Evolutionary conservation across 176 grass and related monocot genomes (phyloP), one percentile per base, ranked within the genome.

Genomic region (Phoenix roebelenii): DNA sequence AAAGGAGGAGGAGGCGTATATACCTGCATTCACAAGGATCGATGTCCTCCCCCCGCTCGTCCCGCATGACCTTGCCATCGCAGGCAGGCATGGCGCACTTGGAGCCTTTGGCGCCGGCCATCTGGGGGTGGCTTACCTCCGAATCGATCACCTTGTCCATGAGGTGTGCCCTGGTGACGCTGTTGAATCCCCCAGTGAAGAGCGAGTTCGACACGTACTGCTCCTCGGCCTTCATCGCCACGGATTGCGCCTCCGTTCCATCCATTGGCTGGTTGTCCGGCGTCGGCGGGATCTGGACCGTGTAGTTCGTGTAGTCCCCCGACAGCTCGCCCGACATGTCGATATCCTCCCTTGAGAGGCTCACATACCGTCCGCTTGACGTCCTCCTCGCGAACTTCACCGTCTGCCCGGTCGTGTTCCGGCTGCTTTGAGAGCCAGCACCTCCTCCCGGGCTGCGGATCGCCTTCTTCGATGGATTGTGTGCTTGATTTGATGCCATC

Each of bases 231-330:
- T 90, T 91, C 70, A 75, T 64, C 0, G 92, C 92, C 58, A 97
- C 84, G 4, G 92, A 67, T 16, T 52, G 6, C 16, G 67, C 55
- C 64, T 73, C 80, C 1, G 29, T 53, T 2, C 80, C 86, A 19
- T 65, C 63, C 92, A 97, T 97, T 28, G 92, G 92, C 52, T 97
- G 92, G 66, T 97, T 97, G 81, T 97, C 92, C 4, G 92, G 92
- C 7, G 92, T 97, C 9, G 92, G 84, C 3, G 92, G 92, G 49
- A 97, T 97, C 6, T 91, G 92, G 48, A 97, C 92, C 22, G 92
- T 97, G 75, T 97, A 97, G 70, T 98, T 97, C 62, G 68, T 64
- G 84, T 88, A 97, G 80, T 97, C 92, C 28, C 84, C 73, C 5
- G 63, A 61, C 5, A 80, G 56, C 55, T 97, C 93, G 5, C 73